Base-by-base conservation (phyloP, 2,329 filamentous ascomycete species). In the Arthrobotrys conoides region DNA sequence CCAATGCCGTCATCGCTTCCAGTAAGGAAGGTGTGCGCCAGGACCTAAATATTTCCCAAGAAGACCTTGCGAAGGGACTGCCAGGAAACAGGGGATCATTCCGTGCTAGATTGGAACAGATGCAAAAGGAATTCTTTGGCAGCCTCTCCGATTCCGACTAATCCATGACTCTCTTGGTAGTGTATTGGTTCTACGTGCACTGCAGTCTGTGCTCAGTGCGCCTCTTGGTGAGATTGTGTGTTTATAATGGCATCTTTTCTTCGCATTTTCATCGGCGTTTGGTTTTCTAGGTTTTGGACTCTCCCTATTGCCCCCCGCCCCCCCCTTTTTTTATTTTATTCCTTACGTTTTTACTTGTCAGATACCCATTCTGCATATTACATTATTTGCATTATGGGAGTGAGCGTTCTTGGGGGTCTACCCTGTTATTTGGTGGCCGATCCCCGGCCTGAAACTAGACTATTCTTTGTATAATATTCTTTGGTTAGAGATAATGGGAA, bases 1-100 rank as follows among this genome's bases (percentile, higher is more conserved):
- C 63, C 16, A 30, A 55, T 6, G 59, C 30, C 9, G 68, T 33
- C 22, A 33, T 27, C 14, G 48, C 22, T n/a, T 44, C 46, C 65
- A 55, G 68, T 33, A 65, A 55, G 55, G 57, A 59, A 3, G 57
- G 55, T n/a, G 22, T 71, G 18, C 68, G 68, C 24, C 18, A n/a
- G 14, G 36, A 41, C 5, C 59, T 71, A 8, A 55, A 38, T 8
- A 41, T 64, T 20, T 64, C 68, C 18, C 44, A 57, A 4, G 57
- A 30, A 12, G 68, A 65, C 1, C 53, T 71, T 38, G 33, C 16
- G 38, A 24, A 27, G 14, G 22, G 46, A 22, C 49, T 12, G n/a
- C 9, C 12, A 12, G 44, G 30, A 10, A 65, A 24, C 2, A 5
- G 2, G 9, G 14, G 57, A 8, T 2, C 2, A 6, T 12, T 27